Conservation (phyloP, 805 yeast species). For the Myxozyma vanderwaltii region DNA sequence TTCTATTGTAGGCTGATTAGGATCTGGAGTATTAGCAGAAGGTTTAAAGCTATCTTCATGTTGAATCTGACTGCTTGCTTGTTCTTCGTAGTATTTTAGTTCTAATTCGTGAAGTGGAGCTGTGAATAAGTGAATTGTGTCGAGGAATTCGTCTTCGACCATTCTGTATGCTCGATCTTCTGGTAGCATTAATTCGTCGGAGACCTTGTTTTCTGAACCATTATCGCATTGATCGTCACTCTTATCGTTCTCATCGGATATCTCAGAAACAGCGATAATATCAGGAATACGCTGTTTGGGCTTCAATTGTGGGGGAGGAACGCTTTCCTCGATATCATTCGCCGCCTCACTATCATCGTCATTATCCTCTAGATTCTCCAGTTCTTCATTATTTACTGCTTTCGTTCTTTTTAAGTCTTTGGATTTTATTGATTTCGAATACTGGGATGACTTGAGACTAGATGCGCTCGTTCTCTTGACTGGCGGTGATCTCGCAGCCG, state of each 20-base stretch:
- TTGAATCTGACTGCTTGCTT: background rate
- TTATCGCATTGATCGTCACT: background rate
- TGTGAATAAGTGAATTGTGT: constrained; percentile 15
- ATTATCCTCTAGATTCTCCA: no score
- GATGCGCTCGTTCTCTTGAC: background rate
- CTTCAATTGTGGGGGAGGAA: no score
- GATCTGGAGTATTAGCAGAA: no score
- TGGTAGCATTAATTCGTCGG: constrained; percentile 6
- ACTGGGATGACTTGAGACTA: background rate
- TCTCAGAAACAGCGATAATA: no score
- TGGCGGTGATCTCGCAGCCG: background rate
- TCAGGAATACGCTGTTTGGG: no score
- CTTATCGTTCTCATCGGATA: no score
- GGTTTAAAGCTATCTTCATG: background rate
- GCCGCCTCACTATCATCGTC: no score
- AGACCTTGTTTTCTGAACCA: background rate
- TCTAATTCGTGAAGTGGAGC: constrained; percentile 17
- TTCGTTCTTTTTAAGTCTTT: no score
- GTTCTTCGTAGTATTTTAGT: background rate
- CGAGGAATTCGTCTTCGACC: constrained; percentile 31
- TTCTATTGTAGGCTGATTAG: no score
- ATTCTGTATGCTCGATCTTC: constrained; percentile 24
- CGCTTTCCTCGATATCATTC: no score
- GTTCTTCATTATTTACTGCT: no score
- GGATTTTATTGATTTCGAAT: no score